Conservation (phyloP, 2,329 filamentous ascomycete species). For the Neonectria sp. region DNA sequence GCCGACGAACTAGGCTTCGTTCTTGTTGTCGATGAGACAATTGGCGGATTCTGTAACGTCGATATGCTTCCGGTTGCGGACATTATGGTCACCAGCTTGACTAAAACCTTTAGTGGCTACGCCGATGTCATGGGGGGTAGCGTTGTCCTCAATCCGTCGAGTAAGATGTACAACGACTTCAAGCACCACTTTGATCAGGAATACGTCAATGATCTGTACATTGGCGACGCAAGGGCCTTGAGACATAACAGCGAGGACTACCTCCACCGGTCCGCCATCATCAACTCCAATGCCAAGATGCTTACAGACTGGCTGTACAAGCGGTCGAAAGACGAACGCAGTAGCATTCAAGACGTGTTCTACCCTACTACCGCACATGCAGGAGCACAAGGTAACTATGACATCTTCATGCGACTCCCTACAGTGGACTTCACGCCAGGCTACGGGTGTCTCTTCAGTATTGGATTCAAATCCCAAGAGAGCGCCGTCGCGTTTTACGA, state of each 20-base stretch:
- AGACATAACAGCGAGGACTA: neutral
- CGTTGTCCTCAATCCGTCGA: neutral
- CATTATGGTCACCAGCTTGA: neutral
- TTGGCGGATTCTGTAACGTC: neutral
- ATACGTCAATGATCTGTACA: neutral
- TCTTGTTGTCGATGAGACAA: neutral
- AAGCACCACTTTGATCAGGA: conserved; percentile 1
- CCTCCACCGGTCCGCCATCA: neutral
- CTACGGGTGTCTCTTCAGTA: neutral
- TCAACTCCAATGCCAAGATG: neutral
- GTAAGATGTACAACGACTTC: neutral
- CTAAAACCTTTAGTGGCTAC: neutral
- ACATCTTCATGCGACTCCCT: conserved; percentile 1
- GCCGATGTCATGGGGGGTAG: neutral
- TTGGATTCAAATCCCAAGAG: neutral
- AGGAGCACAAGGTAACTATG: neutral
- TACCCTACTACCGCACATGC: conserved; percentile 1
- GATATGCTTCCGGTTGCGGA: neutral
- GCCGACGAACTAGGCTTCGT: neutral
- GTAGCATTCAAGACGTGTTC: neutral
- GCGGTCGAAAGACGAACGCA: neutral
- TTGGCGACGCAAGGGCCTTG: neutral
- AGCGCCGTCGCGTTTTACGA: neutral
- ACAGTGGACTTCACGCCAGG: neutral
- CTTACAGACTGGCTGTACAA: neutral